phyloP scores from a whole-genome alignment of 2,329 filamentous ascomycete species.

The Endocalyx cinctus region DNA sequence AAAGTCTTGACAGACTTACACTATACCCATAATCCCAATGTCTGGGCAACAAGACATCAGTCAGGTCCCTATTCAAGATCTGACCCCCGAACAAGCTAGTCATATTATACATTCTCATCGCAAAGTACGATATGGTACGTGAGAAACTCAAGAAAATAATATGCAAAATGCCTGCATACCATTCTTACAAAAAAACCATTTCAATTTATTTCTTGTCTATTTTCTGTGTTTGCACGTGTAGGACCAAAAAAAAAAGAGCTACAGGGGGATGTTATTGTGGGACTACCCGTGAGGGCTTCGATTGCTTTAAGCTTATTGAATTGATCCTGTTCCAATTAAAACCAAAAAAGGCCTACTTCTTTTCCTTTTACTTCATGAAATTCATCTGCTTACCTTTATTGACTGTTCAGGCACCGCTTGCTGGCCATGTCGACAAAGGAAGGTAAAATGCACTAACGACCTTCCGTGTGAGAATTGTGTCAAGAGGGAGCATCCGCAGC shows the following conservation, averaged over 20 bases:
- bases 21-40: too few relatives aligned
- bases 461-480: conserved; percentile 65
- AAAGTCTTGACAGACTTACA: too few relatives aligned
- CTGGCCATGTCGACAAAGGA: conserved; percentile 63
- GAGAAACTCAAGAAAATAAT: conserved; percentile 1
- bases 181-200: neutral
- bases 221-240: too few relatives aligned
- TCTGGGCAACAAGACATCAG: conserved; percentile 28
- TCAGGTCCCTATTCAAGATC: conserved; percentile 46
- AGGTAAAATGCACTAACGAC: conserved; percentile 67
- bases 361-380: too few relatives aligned
- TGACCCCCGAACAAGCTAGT: conserved; percentile 61
- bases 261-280: too few relatives aligned
- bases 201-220: neutral
- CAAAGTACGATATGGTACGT: conserved; percentile 64
- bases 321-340: too few relatives aligned
- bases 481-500: conserved; percentile 59
- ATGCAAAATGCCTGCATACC: neutral
- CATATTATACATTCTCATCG: conserved; percentile 66
- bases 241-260: too few relatives aligned
- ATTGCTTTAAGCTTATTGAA: too few relatives aligned
- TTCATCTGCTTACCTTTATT: conserved; percentile 13
- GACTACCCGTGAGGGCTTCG: too few relatives aligned
- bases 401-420: conserved; percentile 52
- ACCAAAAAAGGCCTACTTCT: too few relatives aligned